phyloP scores from a whole-genome alignment of 1,139 yeast genomes.

The Pneumocystis wakefieldiae region DNA sequence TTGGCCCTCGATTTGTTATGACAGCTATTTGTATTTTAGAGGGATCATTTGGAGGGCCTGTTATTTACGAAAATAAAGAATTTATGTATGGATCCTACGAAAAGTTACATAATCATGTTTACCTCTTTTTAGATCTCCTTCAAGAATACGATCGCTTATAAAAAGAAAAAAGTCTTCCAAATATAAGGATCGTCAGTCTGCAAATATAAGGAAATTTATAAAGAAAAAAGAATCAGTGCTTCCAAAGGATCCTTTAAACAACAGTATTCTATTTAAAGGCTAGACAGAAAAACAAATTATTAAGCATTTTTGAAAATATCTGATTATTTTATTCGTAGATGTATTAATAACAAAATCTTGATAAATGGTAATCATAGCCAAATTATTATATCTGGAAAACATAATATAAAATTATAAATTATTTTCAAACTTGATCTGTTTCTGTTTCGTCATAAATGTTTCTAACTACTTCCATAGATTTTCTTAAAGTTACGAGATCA shows the following conservation, averaged over 20 bases:
- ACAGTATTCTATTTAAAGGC: background rate
- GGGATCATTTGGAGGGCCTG: conserved; percentile 97
- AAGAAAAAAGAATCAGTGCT: background rate
- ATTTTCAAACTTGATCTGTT: background rate
- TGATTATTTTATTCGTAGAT: too few species aligned
- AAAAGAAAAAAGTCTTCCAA: background rate
- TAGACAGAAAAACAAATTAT: background rate
- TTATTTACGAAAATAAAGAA: conserved; percentile 91
- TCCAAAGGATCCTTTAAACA: background rate
- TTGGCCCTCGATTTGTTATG: conserved; percentile 92
- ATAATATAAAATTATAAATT: background rate
- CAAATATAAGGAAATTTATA: background rate
- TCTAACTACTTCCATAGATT: background rate
- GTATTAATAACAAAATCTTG: too few species aligned
- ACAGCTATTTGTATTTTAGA: conserved; percentile 84
- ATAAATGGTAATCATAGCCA: too few species aligned
- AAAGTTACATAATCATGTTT: background rate
- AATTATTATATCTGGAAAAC: background rate
- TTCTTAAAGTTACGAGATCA: conserved; percentile 9
- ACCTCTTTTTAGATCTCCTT: background rate
- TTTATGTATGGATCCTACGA: conserved; percentile 34
- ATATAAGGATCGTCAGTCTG: background rate
- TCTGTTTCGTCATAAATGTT: background rate
- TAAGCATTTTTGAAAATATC: too few species aligned
- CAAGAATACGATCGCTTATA: background rate